These are phyloP conservation scores for Zymoseptoria brevis DNA, from an alignment of 2,329 filamentous ascomycete genomes.

Conservation along the genomic window DNA sequence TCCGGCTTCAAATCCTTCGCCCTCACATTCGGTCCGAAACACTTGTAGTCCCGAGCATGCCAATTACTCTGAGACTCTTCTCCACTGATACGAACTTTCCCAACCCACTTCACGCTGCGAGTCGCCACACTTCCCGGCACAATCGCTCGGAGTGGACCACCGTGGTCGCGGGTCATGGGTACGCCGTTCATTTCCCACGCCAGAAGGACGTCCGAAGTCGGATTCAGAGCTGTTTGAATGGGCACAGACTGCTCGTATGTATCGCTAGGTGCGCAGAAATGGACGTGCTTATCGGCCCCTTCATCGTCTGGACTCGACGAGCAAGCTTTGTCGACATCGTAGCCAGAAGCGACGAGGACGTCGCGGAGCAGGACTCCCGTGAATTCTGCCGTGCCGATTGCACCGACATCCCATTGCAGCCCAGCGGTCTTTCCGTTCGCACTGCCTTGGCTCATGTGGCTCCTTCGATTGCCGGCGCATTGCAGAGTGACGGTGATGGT, in stretches of 20 bases:
- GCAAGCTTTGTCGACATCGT: slow-evolving; percentile 30
- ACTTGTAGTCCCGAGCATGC: slow-evolving; percentile 62
- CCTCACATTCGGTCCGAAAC: slow-evolving; percentile 47
- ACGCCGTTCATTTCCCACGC: slow-evolving; percentile 67
- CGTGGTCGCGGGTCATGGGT: slow-evolving; percentile 56
- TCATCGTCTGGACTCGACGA: slow-evolving; percentile 24
- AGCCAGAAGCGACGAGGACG: slow-evolving; percentile 49
- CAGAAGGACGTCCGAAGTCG: slow-evolving; percentile 54
- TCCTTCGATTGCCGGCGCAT: slow-evolving; percentile 53
- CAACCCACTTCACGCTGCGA: slow-evolving; percentile 54
- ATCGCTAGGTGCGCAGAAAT: slow-evolving; percentile 35
- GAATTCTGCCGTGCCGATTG: slow-evolving; percentile 54
- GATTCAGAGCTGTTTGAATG: slow-evolving; percentile 46
- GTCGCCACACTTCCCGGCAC: slow-evolving; percentile 60
- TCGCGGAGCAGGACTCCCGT: slow-evolving; percentile 50
- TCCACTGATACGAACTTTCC: slow-evolving; percentile 53
- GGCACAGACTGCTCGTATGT: slow-evolving; percentile 20
- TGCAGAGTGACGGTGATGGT: slow-evolving; percentile 51
- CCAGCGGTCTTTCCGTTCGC: slow-evolving; percentile 44
- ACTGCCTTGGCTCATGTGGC: slow-evolving; percentile 43
- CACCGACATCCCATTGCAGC: slow-evolving; percentile 52
- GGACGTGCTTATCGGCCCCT: slow-evolving; percentile 41
- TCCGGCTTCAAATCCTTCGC: slow-evolving; percentile 36
- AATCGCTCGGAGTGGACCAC: slow-evolving; percentile 54
- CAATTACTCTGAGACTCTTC: slow-evolving; percentile 60